phyloP scores from a whole-genome alignment of 2,329 filamentous ascomycete genomes.

The Cladophialophora carrionii region DNA sequence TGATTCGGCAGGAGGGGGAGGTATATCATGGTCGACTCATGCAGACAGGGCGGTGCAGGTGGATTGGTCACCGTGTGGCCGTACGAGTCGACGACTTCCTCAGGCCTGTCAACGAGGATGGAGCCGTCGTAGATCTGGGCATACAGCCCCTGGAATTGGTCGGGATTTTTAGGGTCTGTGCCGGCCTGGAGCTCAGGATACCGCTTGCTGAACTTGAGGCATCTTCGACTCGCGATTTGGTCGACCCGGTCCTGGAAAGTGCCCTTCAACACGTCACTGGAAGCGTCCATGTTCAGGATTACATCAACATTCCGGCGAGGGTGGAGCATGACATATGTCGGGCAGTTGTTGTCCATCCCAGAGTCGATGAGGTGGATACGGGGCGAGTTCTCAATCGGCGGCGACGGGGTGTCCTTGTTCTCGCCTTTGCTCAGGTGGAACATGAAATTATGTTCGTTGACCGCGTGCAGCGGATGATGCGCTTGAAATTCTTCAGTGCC shows the following conservation, averaged over 20 bases:
- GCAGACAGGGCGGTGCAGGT: slow-evolving; percentile 18
- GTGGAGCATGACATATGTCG: slow-evolving; percentile 30
- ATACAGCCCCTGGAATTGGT: slow-evolving; percentile 25
- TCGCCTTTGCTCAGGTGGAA: slow-evolving; percentile 21
- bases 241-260: slow-evolving; percentile 30
- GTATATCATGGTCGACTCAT: slow-evolving; percentile 30
- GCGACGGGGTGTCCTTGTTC: slow-evolving; percentile 10
- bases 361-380: slow-evolving; percentile 28
- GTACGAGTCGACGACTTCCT: slow-evolving; percentile 27
- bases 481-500: slow-evolving; percentile 28
- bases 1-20: slow-evolving; percentile 28
- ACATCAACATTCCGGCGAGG: slow-evolving; percentile 26
- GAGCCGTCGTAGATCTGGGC: slow-evolving; percentile 29
- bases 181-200: slow-evolving; percentile 16
- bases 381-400: slow-evolving; percentile 29
- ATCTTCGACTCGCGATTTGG: slow-evolving; percentile 26
- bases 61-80: slow-evolving; percentile 25
- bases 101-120: slow-evolving; percentile 18
- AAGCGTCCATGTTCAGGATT: slow-evolving; percentile 31
- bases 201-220: slow-evolving; percentile 23
- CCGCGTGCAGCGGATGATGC: slow-evolving; percentile 29
- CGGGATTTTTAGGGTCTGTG: slow-evolving; percentile 13
- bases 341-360: slow-evolving; percentile 33
- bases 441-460: slow-evolving; percentile 32
- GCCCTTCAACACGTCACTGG: slow-evolving; percentile 30